Percentiles rank a stretch among this genome's conserved stretches.
phyloP scores from a whole-genome alignment of 1,139 yeast species.

The Kodamaea suecica region DNA sequence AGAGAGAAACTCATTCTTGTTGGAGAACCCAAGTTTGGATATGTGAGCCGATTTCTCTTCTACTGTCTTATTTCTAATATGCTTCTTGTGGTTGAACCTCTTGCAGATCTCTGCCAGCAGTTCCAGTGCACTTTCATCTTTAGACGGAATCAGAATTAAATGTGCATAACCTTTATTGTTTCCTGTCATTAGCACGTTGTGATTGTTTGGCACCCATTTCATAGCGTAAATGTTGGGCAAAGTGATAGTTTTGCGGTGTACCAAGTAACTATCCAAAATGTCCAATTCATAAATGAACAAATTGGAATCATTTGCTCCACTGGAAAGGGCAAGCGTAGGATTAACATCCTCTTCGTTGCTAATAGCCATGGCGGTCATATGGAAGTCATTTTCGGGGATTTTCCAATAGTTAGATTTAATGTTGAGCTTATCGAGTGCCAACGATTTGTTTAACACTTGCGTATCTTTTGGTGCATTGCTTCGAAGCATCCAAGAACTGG shows the following conservation, averaged over 20 bases:
- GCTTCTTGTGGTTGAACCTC: conserved; percentile 71
- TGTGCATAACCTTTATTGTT: conserved; percentile 70
- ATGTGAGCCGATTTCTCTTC: conserved; percentile 20
- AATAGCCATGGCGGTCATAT: conserved; percentile 55
- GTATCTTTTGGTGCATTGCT: conserved; percentile 28
- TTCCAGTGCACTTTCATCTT: conserved; percentile 26
- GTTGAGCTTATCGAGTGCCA: conserved; percentile 40
- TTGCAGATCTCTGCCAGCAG: conserved; percentile 68
- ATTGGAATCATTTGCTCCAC: conserved; percentile 54
- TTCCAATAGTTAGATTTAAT: conserved; percentile 69
- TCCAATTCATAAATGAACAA: conserved; percentile 63
- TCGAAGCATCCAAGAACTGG: conserved; percentile 27
- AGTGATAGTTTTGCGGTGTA: conserved; percentile 73
- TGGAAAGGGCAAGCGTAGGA: conserved; percentile 58
- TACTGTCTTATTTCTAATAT: conserved; percentile 34
- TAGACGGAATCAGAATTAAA: conserved; percentile 57
- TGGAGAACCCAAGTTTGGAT: conserved; percentile 27
- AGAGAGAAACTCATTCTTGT: conserved; percentile 38
- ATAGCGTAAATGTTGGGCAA: conserved; percentile 65
- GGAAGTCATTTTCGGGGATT: conserved; percentile 56
- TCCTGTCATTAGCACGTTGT: conserved; percentile 55
- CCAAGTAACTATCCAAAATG: conserved; percentile 41
- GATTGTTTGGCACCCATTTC: conserved; percentile 54
- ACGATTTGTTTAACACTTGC: conserved; percentile 36
- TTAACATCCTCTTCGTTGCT: conserved; percentile 27